phyloP scores from a whole-genome alignment of 148 eudicot species.

The Rhododendron griersonianum region DNA sequence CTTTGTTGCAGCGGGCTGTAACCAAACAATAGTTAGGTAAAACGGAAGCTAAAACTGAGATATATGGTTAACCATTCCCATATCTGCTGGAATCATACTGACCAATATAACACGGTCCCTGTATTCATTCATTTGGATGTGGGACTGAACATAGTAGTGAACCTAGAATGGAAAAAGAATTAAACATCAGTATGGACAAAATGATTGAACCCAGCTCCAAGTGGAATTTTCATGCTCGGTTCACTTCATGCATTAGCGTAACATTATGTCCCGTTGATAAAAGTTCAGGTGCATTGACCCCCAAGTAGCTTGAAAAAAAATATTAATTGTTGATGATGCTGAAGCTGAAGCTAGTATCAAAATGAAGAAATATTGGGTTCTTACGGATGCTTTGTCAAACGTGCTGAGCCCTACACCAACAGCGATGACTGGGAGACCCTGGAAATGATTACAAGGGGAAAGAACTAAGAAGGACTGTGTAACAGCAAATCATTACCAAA shows the following conservation, averaged over 20 bases:
- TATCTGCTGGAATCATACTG: conserved; percentile 19
- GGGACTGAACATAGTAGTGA: conserved; percentile 90
- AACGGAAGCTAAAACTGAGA: neutral
- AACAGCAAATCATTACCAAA: neutral
- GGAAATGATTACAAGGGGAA: conserved; percentile 7
- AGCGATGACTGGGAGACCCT: conserved; percentile 94
- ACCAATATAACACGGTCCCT: conserved; percentile 92
- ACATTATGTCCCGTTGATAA: neutral
- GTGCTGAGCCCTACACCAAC: conserved; percentile 92
- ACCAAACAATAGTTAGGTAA: conserved; percentile 13
- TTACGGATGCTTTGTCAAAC: conserved; percentile 93
- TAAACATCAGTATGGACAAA: neutral
- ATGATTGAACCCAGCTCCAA: neutral
- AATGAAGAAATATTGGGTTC: conserved; percentile 15
- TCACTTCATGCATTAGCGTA: neutral
- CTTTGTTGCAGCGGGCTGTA: conserved; percentile 74
- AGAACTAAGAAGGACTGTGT: neutral
- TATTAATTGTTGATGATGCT: neutral
- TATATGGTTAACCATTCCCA: neutral
- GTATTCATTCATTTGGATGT: conserved; percentile 95
- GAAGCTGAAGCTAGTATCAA: neutral
- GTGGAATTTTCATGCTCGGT: neutral
- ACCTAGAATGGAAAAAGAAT: conserved; percentile 39
- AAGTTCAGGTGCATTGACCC: neutral
- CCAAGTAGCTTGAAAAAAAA: neutral